Base-by-base conservation (phyloP, 1,284 basidiomycete species). In the Cutaneotrichosporon mucoides region DNA sequence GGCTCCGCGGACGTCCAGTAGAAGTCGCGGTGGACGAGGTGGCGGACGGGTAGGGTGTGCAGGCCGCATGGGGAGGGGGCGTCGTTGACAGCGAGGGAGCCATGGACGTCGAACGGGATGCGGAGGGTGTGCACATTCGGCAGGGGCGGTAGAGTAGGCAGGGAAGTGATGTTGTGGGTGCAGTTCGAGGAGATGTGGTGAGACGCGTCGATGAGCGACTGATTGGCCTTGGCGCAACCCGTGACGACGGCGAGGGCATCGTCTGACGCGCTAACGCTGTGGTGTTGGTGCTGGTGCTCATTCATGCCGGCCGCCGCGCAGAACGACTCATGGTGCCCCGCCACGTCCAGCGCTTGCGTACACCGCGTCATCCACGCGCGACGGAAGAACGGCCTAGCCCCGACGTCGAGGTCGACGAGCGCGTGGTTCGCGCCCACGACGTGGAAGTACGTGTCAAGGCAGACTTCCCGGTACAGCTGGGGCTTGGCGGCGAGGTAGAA, bases 61-160 rank as follows among this genome's bases (percentile, higher is more conserved):
- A 48, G 3, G 12, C 46, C 46, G 7, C 46, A 48, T 6, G 46
- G 34, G 3, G 46, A 8, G 6, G 34, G 46, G 1, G 34, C 46
- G 8, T 48, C 33, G 13, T 7, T 7, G 34, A 10, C 4, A 33
- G 5, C 15, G 34, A 48, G 46, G 12, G 33, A 8, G 12, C 34
- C 46, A 33, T 48, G 46, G 10, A 36, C 33, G 34, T 34, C 46
- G 13, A 35, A 48, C 33, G 46, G 46, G 9, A 60, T 9, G 11
- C 54, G 47, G 8, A 60, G 43, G 10, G 55, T 49, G 38, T 49
- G 41, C 8, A 60, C 44, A 33, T 15, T 24, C 36, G 58, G 58
- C 3, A 60, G 43, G 9, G n/a, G 48, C 2, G 57, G 57, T 6
- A 59, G 53, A 2, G 24, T 43, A 3, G 33, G 45, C 6, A 11